phyloP scores from a whole-genome alignment of 2,329 filamentous ascomycete genomes.

The Colletotrichum sublineola region DNA sequence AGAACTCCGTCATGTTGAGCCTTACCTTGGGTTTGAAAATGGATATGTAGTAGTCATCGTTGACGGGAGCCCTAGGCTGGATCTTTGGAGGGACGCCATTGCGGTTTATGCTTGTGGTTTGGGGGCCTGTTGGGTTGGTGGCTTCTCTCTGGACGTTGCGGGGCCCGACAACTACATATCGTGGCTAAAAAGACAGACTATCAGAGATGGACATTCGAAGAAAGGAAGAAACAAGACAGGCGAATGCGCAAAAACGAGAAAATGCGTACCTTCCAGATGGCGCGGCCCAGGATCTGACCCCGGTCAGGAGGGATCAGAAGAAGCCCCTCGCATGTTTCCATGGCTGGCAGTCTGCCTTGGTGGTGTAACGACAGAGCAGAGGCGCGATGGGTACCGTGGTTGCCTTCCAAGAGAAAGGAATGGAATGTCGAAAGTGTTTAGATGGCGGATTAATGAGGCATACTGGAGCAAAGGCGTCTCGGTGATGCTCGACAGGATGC shows the following conservation, averaged over 20 bases:
- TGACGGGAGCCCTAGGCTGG: constrained; percentile 45
- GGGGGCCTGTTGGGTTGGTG: constrained; percentile 56
- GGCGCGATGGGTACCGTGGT: constrained; percentile 12
- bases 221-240: constrained; percentile 13
- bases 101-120: constrained; percentile 55
- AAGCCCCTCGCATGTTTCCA: constrained; percentile 56
- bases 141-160: constrained; percentile 51
- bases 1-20: constrained; percentile 34
- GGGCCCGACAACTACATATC: constrained; percentile 70
- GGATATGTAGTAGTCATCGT: constrained; percentile 63
- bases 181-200: constrained; percentile 57
- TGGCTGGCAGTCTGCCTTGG: constrained; percentile 11
- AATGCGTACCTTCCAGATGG: constrained; percentile 64
- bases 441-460: constrained; percentile 31
- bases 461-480: constrained; percentile 26
- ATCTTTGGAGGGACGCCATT: constrained; percentile 54
- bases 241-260: constrained; percentile 17
- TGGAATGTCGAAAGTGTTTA: constrained; percentile 12
- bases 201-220: constrained; percentile 17
- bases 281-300: constrained; percentile 63
- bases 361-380: background rate
- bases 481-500: constrained; percentile 4
- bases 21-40: constrained; percentile 70
- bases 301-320: constrained; percentile 66
- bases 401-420: constrained; percentile 13